Evolutionary conservation across 768 basidiomycete species (phyloP), one percentile per base, ranked within the genome.

Genomic region (Sutorius australiensis): DNA sequence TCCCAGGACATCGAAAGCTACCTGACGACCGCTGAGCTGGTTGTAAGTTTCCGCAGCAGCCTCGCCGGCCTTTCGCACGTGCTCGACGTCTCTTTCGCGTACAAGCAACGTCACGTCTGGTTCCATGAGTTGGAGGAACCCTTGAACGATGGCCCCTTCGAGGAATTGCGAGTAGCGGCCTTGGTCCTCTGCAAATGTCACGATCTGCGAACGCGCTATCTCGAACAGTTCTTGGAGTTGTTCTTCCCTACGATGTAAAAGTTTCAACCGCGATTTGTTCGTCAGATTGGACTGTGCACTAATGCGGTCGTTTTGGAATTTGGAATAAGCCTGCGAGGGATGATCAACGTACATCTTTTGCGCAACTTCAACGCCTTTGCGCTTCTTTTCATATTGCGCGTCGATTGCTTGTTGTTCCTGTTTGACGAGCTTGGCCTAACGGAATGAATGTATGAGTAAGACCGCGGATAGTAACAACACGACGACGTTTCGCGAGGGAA

Each of bases 341-440:
- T 13, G 5, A 16, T 30, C 72, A 17, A 73, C 85, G 54, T 64
- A 95, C 95, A 99, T 98, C 80, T 97, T 98, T 79, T 94, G 92
- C 34, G 93, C 83, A 16, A 92, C 86, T 67, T 98, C 92, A 12
- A 84, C 87, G 52, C 89, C 89, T 73, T 99, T 99, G 65, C 82
- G 82, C 76, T 92, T 98, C 84, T 97, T 95, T 73, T 98, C 95
- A 67, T 86, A 93, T 58, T 87, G 86, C 7, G 89, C 85, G 67
- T 99, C 97, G 66, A 99, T 97, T 13, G 93, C 86, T 57, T 90
- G 86, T 55, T 93, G 87, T 71, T 99, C 95, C 69, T 95, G 92
- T 69, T 94, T 92, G 24, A 99, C 95, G 53, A 98, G 87, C 73
- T 92, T 97, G 46, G 95, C 95, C 95, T 98, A 16, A 2, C 6